Base-by-base conservation (phyloP, 2,329 filamentous ascomycete genomes). In the Ceratocystis colombiana region DNA sequence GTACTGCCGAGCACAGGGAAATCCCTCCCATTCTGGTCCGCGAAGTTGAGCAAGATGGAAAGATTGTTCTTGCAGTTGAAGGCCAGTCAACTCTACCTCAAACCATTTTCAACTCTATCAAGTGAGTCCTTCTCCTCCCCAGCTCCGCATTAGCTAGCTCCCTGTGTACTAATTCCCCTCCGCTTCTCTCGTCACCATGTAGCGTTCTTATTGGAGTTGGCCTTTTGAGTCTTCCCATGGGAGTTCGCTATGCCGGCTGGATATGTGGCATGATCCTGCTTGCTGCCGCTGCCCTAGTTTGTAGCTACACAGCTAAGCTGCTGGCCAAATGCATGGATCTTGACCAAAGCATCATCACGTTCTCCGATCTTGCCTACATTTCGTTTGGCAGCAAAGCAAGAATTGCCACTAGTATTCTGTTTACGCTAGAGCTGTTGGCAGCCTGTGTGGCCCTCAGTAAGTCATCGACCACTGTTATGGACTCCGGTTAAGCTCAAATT, bases 41-140 rank as follows among this genome's bases (percentile, higher is more conserved):
- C 77, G 88, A 92, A 74, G 83, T 96, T 12, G 89, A 95, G 73
- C 89, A 94, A 71, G 90, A 94, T 70, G 90, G 94, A 53, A 90
- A 88, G 72, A 83, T 93, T 61, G 84, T 96, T 66, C 83, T 93
- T 71, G 83, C 93, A 1, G 86, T 96, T 1, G 88, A 96, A 69
- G 93, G 93, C 48, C 91, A 95, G 77, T 96, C 90, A n/a, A 99
- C 93, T 0, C 80, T 97, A 17, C 91, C 91, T 0, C 93, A 97
- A 77, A 97, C 93, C 5, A 83, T 96, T 69, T 96, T 97, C 80
- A 99, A 99, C 76, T 95, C 90, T 2, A 93, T 93, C 73, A 96
- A 96, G 77, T 79, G 70, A 68, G 75, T 70, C 4, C 30, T 37
- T 66, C 6, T 50, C 61, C 17, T 12, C 41, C 44, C 2, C 41